Evolutionary conservation across 163 green algal genomes (phyloP).

Genomic region (Coccomyxa subellipsoidea): DNA sequence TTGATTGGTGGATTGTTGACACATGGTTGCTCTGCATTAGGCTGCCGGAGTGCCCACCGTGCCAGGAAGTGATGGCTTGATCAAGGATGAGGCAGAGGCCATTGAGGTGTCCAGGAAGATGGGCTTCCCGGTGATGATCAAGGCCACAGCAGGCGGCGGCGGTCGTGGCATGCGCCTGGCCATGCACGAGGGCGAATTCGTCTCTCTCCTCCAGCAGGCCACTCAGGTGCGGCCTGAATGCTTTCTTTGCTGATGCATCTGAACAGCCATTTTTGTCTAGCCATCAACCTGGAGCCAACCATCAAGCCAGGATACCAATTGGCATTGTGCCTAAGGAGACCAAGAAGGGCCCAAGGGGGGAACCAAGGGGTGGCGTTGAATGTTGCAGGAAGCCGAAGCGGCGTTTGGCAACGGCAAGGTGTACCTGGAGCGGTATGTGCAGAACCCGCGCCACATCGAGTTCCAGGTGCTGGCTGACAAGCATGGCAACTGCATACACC

Average conservation of each 20-base stretch:
- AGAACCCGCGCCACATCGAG: slow-evolving; percentile 93
- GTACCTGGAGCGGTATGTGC: slow-evolving; percentile 93
- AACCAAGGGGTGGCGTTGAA: background rate
- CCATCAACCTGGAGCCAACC: no score
- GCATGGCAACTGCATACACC: slow-evolving; percentile 92
- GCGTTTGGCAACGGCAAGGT: slow-evolving; percentile 93
- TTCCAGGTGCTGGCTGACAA: slow-evolving; percentile 96
- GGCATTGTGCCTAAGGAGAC: no score
- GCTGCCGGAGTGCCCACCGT: slow-evolving; percentile 90
- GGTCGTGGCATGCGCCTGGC: slow-evolving; percentile 87
- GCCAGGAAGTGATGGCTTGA: slow-evolving; percentile 86
- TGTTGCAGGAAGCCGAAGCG: slow-evolving; percentile 82
- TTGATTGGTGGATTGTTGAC: no score
- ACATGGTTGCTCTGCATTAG: slow-evolving; percentile 19
- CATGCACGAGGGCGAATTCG: slow-evolving; percentile 75
- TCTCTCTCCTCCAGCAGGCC: slow-evolving; percentile 76
- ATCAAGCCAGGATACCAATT: no score
- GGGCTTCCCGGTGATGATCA: slow-evolving; percentile 93
- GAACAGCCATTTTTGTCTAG: no score
- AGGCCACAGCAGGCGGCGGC: slow-evolving; percentile 88
- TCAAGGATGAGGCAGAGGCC: slow-evolving; percentile 67
- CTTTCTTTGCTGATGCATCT: no score
- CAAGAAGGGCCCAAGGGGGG: background rate
- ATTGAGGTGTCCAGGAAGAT: slow-evolving; percentile 57
- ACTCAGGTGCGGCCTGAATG: background rate